Conservation (phyloP, 31 red algal genomes). For the Asparagopsis taxiformis region DNA sequence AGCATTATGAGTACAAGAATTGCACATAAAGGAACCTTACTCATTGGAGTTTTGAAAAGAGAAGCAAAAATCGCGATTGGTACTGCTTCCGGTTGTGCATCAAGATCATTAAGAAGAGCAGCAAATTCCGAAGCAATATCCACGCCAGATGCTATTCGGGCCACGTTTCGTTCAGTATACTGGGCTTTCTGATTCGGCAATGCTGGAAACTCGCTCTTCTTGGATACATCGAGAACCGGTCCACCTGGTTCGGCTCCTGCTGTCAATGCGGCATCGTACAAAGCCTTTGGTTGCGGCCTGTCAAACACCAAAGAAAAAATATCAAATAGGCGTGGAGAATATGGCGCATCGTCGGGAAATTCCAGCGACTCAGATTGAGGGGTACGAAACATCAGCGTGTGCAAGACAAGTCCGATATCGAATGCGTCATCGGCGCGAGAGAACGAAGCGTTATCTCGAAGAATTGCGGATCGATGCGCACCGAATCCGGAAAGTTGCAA, state of each 20-base stretch:
- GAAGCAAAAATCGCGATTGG: slow-evolving; percentile 52
- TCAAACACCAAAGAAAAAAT: slow-evolving; percentile 25
- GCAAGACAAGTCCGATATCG: slow-evolving; percentile 59
- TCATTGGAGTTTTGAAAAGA: slow-evolving; percentile 56
- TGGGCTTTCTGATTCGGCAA: slow-evolving; percentile 9
- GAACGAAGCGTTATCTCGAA: no score
- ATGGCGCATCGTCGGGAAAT: slow-evolving; percentile 3
- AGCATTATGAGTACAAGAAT: slow-evolving; percentile 37
- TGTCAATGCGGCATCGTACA: slow-evolving; percentile 7
- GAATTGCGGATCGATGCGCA: no score
- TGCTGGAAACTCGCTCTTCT: not conserved
- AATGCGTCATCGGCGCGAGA: slow-evolving; percentile 69
- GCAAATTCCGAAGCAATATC: slow-evolving; percentile 35
- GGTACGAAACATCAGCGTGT: slow-evolving; percentile 24
- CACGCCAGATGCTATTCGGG: slow-evolving; percentile 20
- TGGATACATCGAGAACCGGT: slow-evolving; percentile 17
- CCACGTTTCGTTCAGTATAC: slow-evolving; percentile 36
- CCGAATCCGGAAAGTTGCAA: no score
- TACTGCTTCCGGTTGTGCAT: slow-evolving; percentile 26
- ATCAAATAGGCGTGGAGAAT: slow-evolving; percentile 22
- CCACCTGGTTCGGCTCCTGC: slow-evolving; percentile 22
- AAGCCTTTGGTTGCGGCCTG: slow-evolving; percentile 14
- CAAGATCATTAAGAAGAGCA: slow-evolving; percentile 35
- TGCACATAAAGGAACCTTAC: slow-evolving; percentile 44
- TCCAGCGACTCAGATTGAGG: slow-evolving; percentile 15